Percentiles rank a stretch among this genome's conserved stretches.
Evolutionary conservation across 2,329 filamentous ascomycete genomes (phyloP).

Genomic region (Colletotrichum incanum): DNA sequence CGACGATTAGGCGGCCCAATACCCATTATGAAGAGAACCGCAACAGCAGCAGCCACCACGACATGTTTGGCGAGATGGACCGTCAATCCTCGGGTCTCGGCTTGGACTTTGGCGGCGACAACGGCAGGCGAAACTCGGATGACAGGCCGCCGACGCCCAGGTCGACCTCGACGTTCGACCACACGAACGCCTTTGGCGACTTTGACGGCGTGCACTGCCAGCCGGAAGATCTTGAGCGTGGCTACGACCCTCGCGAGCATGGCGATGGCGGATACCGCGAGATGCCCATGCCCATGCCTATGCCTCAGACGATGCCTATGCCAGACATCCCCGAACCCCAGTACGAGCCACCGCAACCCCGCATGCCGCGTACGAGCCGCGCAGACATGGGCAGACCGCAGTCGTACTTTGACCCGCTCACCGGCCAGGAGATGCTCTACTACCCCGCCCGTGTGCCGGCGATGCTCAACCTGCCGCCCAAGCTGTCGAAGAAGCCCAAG

Average conservation of each 20-base stretch:
- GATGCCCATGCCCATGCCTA: constrained; percentile 14
- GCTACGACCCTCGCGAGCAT: constrained; percentile 43
- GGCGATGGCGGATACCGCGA: constrained; percentile 24
- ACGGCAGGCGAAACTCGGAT: constrained; percentile 32
- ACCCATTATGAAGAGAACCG: constrained; percentile 40
- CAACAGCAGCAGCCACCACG: constrained; percentile 43
- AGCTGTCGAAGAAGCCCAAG: constrained; percentile 82
- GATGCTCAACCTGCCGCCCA: constrained; percentile 92
- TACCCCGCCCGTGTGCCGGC: constrained; percentile 96
- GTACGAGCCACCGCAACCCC: constrained; percentile 32
- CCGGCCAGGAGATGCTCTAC: constrained; percentile 88
- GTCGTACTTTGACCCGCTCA: constrained; percentile 75
- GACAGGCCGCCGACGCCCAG: constrained; percentile 48
- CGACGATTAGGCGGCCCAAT: constrained; percentile 51
- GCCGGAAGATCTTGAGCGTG: constrained; percentile 60
- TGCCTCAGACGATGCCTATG: constrained; percentile 44
- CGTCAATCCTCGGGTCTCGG: constrained; percentile 25
- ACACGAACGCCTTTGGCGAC: constrained; percentile 79
- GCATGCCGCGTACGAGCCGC: constrained; percentile 47
- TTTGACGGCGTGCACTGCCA: constrained; percentile 87
- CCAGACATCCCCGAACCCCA: constrained; percentile 45
- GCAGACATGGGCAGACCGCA: constrained; percentile 60
- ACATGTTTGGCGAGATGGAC: constrained; percentile 55
- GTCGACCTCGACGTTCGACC: constrained; percentile 61
- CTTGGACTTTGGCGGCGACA: constrained; percentile 34